Evolutionary conservation across 805 yeast genomes (phyloP), one percentile per base, ranked within the genome.

Genomic region (Komagataella kurtzmanii): DNA sequence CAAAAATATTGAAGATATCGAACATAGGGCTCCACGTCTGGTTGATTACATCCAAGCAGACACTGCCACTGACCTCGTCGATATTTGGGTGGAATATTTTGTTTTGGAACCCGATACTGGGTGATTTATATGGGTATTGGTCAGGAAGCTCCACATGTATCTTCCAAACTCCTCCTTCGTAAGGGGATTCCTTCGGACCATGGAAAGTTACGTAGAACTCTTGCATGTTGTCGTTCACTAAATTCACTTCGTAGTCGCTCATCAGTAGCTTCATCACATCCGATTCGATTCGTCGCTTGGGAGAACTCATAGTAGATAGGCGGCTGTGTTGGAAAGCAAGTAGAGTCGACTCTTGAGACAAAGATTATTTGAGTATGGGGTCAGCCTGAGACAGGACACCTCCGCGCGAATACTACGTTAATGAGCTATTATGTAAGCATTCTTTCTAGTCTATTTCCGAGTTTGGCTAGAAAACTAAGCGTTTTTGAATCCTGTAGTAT

Each of bases 21-120:
- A 89, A 91, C 88, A 91, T 86, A 1, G 99, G 98, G 46, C 95
- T 86, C 99, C 99, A 91, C 0, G 98, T 88, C 63, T 91, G 97
- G 65, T 91, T 91, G 56, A 91, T 90, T 17, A 93, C 98, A 65
- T 91, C 98, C 49, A 91, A 78, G 67, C 99, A 91, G 6, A 91
- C 97, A 0, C 95, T 81, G 0, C 99, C 99, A 1, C 81, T 82
- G 24, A 80, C 75, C 63, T 89, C 95, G 63, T 91, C 99, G 55
- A 91, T 89, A 62, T 91, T 91, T 5, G 99, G 99, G 65, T 91
- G 99, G 68, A 80, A 90, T 17, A 93, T 91, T 62, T 83, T 85
- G 67, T 90, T 93, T 50, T 80, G 80, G 63, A 91, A 91, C 6
- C 97, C 98, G 55, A 91, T 89, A 14, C 97, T 88, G 5, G 99